Percentiles rank a stretch among this genome's conserved stretches.
Evolutionary conservation across 2,329 filamentous ascomycete genomes (phyloP).

Genomic region (Macroventuria anomochaeta): DNA sequence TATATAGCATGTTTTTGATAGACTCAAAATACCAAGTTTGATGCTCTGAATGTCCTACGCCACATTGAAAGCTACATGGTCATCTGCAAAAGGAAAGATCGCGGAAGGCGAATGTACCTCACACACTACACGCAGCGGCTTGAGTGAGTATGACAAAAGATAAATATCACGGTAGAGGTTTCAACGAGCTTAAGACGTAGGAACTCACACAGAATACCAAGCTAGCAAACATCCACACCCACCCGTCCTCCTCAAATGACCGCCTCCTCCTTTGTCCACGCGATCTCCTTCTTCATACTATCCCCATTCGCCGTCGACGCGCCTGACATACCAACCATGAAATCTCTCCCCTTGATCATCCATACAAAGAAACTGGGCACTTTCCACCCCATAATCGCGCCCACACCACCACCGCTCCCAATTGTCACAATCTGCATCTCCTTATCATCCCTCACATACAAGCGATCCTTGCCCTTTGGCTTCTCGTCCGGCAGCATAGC

Average conservation of each 20-base stretch:
- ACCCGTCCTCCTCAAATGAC: constrained; percentile 12
- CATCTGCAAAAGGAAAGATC: no score
- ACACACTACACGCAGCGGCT: no score
- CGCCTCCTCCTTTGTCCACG: constrained; percentile 36
- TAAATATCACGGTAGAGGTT: background rate
- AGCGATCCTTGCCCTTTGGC: constrained; percentile 36
- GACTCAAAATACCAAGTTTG: background rate
- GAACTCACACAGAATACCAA: no score
- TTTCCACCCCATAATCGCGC: constrained; percentile 47
- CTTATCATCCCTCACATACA: constrained; percentile 28
- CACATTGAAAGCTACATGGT: no score
- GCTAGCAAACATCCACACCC: background rate
- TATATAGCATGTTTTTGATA: constrained; percentile 7
- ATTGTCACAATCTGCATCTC: constrained; percentile 43
- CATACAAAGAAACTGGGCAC: constrained; percentile 49
- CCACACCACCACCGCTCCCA: constrained; percentile 43
- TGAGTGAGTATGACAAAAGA: constrained; percentile 1
- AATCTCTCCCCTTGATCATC: constrained; percentile 52
- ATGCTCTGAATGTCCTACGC: background rate
- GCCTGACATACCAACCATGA: constrained; percentile 37
- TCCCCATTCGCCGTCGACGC: constrained; percentile 21
- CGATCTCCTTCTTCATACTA: constrained; percentile 34
- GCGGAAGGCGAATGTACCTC: no score
- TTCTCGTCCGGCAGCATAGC: constrained; percentile 23
- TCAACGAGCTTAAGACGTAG: no score